These are phyloP conservation scores for Pseudocercospora cruenta DNA, from an alignment of 2,329 filamentous ascomycete species.

Conservation along the genomic window DNA sequence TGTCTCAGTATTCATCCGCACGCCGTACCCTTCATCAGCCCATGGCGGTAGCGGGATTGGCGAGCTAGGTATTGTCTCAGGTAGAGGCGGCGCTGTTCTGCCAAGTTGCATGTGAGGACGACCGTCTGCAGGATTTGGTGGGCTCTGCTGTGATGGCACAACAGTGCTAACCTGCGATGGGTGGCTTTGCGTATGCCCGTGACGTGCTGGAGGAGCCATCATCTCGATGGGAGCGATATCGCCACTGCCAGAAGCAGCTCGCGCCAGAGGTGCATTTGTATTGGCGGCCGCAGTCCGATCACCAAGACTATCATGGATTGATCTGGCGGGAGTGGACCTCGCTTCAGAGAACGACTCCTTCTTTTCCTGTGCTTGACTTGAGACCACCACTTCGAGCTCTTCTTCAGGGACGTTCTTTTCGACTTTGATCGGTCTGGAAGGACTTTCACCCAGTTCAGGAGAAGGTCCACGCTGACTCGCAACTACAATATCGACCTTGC, in stretches of 20 bases:
- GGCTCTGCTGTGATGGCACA: constrained; percentile 16
- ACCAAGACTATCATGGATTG: not conserved
- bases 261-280: not conserved
- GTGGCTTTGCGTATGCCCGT: not conserved
- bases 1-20: not conserved
- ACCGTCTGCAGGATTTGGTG: not conserved
- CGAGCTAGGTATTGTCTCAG: constrained; percentile 21
- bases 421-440: not conserved
- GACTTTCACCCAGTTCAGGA: not conserved
- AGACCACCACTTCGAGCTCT: not conserved
- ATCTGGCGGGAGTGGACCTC: constrained; percentile 1
- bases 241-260: not conserved
- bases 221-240: not conserved
- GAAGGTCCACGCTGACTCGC: not conserved
- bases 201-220: not conserved
- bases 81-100: not conserved
- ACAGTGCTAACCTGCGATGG: constrained; percentile 19
- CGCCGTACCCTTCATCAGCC: not conserved
- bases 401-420: not conserved
- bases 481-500: not conserved
- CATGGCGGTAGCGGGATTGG: constrained; percentile 21
- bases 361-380: constrained; percentile 16
- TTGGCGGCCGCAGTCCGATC: not conserved
- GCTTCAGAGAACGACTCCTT: not conserved
- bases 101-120: not conserved